Base-by-base conservation (phyloP, 1,284 basidiomycete species). In the Takashimella koratensis region DNA sequence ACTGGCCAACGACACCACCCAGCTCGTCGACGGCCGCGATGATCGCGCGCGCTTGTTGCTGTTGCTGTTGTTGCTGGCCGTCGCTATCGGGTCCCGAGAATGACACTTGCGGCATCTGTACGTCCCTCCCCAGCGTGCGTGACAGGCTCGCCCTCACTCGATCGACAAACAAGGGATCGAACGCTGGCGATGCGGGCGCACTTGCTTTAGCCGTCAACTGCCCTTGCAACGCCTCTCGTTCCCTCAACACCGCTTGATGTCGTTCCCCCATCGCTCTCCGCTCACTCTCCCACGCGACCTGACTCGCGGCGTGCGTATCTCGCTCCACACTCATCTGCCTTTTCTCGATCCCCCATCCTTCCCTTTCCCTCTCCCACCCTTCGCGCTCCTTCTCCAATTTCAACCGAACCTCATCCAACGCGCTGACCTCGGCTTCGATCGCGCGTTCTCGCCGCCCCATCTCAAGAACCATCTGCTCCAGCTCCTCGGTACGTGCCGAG, bases 311-410 rank as follows among this genome's bases (percentile, higher is more conserved):
- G 16, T 36, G 16, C 8, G 10, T 36, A 36, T 36, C 30, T 36
- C 30, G 8, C 58, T 67, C 58, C 30, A 53, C 49, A n/a, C 60
- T 59, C 46, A 57, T 54, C 2, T 44, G 26, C 26, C 41, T 41
- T 20, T 65, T 56, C 52, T 72, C 69, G 39, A 56, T 49, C 22
- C 58, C 54, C 52, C 60, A 62, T 12, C 27, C 45, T 19, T 55
- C 56, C 45, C 59, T 47, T 40, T 84, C 79, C 45, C 52, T 57
- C 39, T 77, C 74, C 63, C 79, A 79, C 51, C 57, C 64, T 39
- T 78, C 74, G 58, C 79, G 79, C 58, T 87, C 85, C 52, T 76
- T 67, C 56, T 82, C 78, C 82, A 86, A 84, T 2, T 42, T 39
- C 16, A 39, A 16, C 39, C 63, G 59, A 12, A 60, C 43, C 16